Evolutionary conservation across 2,329 filamentous ascomycete species (phyloP).

Genomic region (Neophaeococcomyces aloes): DNA sequence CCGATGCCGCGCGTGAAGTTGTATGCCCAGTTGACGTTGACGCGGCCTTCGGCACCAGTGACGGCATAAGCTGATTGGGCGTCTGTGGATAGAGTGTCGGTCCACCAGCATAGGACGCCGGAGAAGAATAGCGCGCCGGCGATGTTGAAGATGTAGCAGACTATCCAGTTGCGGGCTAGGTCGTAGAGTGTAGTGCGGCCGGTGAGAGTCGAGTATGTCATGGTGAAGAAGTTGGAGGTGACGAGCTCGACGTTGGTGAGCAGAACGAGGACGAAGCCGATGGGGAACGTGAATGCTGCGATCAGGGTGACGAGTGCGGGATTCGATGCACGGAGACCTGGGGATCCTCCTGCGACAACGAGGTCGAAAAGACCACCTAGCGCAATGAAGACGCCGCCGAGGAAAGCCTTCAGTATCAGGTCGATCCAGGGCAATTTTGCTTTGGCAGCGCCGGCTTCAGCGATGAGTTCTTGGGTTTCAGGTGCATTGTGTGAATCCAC

Average conservation of each 20-base stretch:
- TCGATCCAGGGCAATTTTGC: conserved; percentile 1
- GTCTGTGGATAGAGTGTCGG: conserved; percentile 1
- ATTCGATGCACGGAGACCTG: conserved; percentile 3
- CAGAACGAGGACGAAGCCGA: conserved; percentile 42
- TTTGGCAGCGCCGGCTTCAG: conserved; percentile 1
- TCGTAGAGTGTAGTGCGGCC: conserved; percentile 50
- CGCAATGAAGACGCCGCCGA: conserved; percentile 6
- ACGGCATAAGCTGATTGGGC: conserved; percentile 1
- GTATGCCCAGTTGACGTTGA: conserved; percentile 38
- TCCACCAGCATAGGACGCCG: not conserved
- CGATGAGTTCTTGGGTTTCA: too few relatives aligned
- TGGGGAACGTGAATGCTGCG: conserved; percentile 38
- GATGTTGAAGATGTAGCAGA: conserved; percentile 42
- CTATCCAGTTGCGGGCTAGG: conserved; percentile 5
- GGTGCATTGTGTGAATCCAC: too few relatives aligned
- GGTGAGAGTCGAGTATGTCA: conserved; percentile 41
- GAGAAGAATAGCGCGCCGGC: conserved; percentile 40
- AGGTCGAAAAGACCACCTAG: conserved; percentile 5
- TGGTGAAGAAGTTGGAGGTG: conserved; percentile 27
- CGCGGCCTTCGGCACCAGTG: conserved; percentile 39
- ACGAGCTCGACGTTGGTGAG: conserved; percentile 41
- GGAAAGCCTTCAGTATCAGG: conserved; percentile 6
- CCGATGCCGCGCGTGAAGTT: conserved; percentile 47
- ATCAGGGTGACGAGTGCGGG: conserved; percentile 20
- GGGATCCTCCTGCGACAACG: conserved; percentile 3